Base-by-base conservation (phyloP, 257 asterid genomes). In the Dorcoceras hygrometricum region DNA sequence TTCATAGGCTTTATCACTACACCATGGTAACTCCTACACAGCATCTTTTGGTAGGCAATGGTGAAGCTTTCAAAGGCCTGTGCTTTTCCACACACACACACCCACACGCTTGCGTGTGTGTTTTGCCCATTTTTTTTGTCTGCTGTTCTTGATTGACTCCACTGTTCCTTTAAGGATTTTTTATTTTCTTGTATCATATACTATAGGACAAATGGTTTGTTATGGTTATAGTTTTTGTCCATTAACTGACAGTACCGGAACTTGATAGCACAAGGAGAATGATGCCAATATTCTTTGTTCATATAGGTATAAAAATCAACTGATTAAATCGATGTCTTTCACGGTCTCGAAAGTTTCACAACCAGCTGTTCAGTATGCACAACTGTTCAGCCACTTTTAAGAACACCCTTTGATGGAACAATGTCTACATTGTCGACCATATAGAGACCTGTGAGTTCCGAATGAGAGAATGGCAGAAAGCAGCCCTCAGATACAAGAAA, bases 261-360 rank as follows among this genome's bases (percentile, higher is more conserved):
- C 18, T 50, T 11, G 24, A 14, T 26, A 18, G 4, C 58, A 27
- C 26, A 57, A 23, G 58, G 32, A 69, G 34, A 67, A 67, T 70
- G 57, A 25, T 28, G 53, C 43, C 46, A 25, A 72, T 29, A 58
- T 59, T 16, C 70, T 66, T 43, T 65, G 59, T 20, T 39, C 59
- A 65, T 36, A 62, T 59, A 28, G 34, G 28, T 22, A 31, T 20
- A 6, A 32, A 61, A 53, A 18, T 34, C 6, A 59, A 34, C 60
- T 83, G 96, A 78, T 65, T 60, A 79, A 78, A 76, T 71, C 89
- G 66, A 82, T 74, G 86, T 48, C 27, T 61, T 75, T 58, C 25
- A 36, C 62, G 22, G 81, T 82, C 95, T 88, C 73, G 96, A 67
- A 76, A 81, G 48, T 46, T 78, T 80, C 97, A 86, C 86, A 55